Conservation (phyloP, 1,284 basidiomycete species). For the Porogramme epimiltina region DNA sequence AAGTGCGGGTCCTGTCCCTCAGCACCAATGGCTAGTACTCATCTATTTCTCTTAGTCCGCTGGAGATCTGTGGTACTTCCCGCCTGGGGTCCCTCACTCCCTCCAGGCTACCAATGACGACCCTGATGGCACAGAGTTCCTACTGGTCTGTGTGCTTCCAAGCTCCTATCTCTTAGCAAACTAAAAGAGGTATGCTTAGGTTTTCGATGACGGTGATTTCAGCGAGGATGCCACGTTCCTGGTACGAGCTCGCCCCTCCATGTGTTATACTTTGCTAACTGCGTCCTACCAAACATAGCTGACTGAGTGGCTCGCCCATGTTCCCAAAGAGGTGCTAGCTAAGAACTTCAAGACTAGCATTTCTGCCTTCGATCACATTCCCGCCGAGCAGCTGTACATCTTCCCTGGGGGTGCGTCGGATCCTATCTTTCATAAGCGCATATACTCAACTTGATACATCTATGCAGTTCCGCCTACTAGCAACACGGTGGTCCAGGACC, state of each 20-base stretch:
- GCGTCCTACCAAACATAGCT: slow-evolving; percentile 22
- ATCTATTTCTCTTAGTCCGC: slow-evolving; percentile 29
- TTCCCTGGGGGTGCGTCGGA: slow-evolving; percentile 35
- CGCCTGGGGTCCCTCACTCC: slow-evolving; percentile 49
- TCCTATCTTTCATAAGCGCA: no score
- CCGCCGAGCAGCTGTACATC: slow-evolving; percentile 38
- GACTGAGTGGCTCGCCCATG: slow-evolving; percentile 41
- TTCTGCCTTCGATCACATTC: slow-evolving; percentile 37
- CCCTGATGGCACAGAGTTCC: slow-evolving; percentile 65
- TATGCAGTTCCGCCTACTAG: slow-evolving; percentile 20
- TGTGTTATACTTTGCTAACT: background rate
- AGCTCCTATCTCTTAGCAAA: no score
- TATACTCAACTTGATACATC: slow-evolving; percentile 8
- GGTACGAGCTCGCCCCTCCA: slow-evolving; percentile 20
- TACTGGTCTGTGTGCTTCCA: slow-evolving; percentile 49
- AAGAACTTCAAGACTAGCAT: slow-evolving; percentile 42
- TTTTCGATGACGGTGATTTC: slow-evolving; percentile 42
- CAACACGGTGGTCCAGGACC: slow-evolving; percentile 26
- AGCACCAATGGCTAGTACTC: no score
- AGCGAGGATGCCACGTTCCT: slow-evolving; percentile 45
- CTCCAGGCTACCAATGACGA: slow-evolving; percentile 66
- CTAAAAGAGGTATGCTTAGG: slow-evolving; percentile 9
- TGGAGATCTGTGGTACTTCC: slow-evolving; percentile 65
- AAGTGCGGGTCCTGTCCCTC: no score
- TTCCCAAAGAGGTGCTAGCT: slow-evolving; percentile 45